Base-by-base conservation (phyloP, 1,139 yeast genomes). In the Candida mesenterica region DNA sequence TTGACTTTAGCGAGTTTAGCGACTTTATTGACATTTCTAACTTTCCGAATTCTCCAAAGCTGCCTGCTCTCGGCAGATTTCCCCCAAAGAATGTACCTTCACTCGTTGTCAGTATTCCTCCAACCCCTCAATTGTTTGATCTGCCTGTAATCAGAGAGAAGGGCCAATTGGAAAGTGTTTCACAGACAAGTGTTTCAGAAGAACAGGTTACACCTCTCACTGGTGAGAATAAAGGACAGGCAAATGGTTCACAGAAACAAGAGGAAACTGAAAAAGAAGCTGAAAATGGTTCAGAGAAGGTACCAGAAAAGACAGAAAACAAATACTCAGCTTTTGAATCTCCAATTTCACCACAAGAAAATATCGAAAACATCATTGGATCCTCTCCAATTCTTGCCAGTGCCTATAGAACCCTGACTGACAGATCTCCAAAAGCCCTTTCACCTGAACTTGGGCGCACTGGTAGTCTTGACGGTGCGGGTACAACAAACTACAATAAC, bases 1-100 rank as follows among this genome's bases (percentile, higher is more conserved):
- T 50, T 22, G 77, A 72, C 30, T 55, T 73, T 16, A 66, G 72
- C 62, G 89, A 82, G 47, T 77, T 82, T 46, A 75, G 82, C 29
- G 82, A 79, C 42, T 75, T 76, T 50, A 77, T 83, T 33, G 79
- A 82, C 52, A 57, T 64, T 43, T 53, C 65, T 45, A 62, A 61
- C 43, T 62, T 66, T 36, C 49, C 57, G 4, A 31, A 42, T 20
- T 45, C 52, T 3, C 53, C 53, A 2, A 32, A 27, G 13, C 40
- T 32, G 15, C 27, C 32, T 12, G 19, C 26, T 14, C 8, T 30
- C 14, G 10, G 15, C 12, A 28, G 17, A 14, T 15, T 19, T 12
- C 13, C 16, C 18, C 31, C 15, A 5, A 16, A 14, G 15, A 15
- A 25, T 4, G 26, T 29, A 2, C 27, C 19, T 4, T 12, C 14